Percentiles rank a stretch among this genome's conserved stretches.
Conservation (phyloP, 2,329 filamentous ascomycete species). For the Trichoderma aggressivum region DNA sequence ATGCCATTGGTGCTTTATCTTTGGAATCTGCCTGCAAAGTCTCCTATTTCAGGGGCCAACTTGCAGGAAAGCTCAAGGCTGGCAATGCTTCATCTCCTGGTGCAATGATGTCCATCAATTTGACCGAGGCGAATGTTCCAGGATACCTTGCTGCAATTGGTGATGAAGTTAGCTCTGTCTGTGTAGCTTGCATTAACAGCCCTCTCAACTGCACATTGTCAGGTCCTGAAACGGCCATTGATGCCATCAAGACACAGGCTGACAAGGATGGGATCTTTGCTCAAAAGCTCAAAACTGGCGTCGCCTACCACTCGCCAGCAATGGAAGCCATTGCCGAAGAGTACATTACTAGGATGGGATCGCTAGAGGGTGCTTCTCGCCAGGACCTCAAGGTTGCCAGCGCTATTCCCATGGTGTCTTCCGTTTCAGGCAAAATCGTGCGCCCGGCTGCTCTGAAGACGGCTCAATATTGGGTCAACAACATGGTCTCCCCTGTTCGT, state of each 20-base stretch:
- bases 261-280: conserved; percentile 26
- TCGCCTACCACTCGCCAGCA: conserved; percentile 26
- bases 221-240: conserved; percentile 24
- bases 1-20: conserved; percentile 2
- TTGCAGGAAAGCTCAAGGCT: not conserved
- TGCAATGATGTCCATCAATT: conserved; percentile 13
- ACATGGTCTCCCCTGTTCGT: conserved; percentile 12
- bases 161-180: conserved; percentile 1
- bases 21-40: conserved; percentile 30
- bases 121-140: not conserved
- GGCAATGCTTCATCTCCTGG: not conserved
- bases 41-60: conserved; percentile 37
- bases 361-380: not conserved
- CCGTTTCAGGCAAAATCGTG: not conserved
- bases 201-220: conserved; percentile 31
- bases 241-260: conserved; percentile 23
- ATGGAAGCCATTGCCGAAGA: conserved; percentile 34
- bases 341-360: conserved; percentile 33
- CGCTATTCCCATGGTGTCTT: conserved; percentile 8
- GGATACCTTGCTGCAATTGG: not conserved
- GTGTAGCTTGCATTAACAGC: conserved; percentile 32
- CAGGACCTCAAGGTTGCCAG: not conserved
- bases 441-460: not conserved
- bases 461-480: conserved; percentile 17
- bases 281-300: conserved; percentile 23